Base-by-base conservation (phyloP, 345 rosid species). In the Passiflora organensis region DNA sequence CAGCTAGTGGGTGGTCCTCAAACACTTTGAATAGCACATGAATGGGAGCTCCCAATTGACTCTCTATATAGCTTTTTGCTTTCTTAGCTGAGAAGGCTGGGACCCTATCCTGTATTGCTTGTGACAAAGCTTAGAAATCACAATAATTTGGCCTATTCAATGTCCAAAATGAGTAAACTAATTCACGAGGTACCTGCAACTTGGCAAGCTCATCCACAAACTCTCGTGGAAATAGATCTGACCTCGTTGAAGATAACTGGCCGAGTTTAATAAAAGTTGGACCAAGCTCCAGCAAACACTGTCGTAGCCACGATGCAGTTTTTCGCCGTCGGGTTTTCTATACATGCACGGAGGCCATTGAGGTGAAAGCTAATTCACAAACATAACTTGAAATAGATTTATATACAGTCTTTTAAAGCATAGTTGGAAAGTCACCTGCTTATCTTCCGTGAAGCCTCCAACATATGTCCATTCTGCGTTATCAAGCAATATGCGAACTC, bases 211-310 rank as follows among this genome's bases (percentile, higher is more conserved):
- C 98, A 58, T 91, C 95, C 43, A 88, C 96, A 60, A 84, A 88
- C 67, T 91, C 96, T 1, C 76, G 83, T 0, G 98, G 95, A 71
- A 91, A 88, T 48, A 91, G 69, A 62, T 91, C 98, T 3, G 98
- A 91, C 60, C 98, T 82, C 21, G 98, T 91, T 0, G 98, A 91
- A 43, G 95, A 91, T 72, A 84, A 62, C 66, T 91, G 98, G 58
- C 98, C 98, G 11, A 91, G 83, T 74, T 91, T 91, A 65, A 91
- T 91, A 67, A 91, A 88, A 54, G 98, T 91, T 16, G 98, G 98
- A 53, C 98, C 98, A 50, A 91, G 95, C 77, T 91, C 93, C 81
- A 91, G 73, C 6, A 88, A 88, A 58, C 72, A 20, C 74, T 88
- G 91, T 69, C 96, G 72, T 51, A 91, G 75, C 98, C 98, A 91